Evolutionary conservation across 768 basidiomycete genomes (phyloP).

Genomic region (Rhizopogon vinicolor): DNA sequence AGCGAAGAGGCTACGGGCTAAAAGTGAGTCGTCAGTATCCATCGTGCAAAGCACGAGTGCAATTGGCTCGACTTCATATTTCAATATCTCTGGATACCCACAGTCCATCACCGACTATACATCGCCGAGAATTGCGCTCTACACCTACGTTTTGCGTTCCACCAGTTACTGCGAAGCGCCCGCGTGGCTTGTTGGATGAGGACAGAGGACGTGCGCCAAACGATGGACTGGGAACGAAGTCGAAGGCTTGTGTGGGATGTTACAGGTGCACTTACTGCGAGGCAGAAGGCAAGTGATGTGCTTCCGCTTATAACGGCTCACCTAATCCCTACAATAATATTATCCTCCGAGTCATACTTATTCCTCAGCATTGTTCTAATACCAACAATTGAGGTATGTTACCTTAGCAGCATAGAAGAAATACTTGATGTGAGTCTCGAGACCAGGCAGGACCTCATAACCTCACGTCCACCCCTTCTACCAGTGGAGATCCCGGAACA

Average conservation of each 20-base stretch:
- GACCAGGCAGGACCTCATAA: too few species aligned
- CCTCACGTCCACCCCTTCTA: too few species aligned
- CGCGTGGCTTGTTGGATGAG: not conserved
- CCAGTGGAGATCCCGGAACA: too few species aligned
- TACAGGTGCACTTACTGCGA: conserved; percentile 13
- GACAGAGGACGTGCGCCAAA: not conserved
- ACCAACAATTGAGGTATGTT: too few species aligned
- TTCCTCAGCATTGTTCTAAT: too few species aligned
- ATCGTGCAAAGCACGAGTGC: not conserved
- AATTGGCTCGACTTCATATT: too few species aligned
- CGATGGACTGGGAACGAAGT: conserved; percentile 25
- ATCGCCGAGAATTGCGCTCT: too few species aligned
- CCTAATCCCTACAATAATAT: too few species aligned
- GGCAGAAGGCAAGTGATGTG: conserved; percentile 15
- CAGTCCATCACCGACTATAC: too few species aligned
- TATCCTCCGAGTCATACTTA: too few species aligned
- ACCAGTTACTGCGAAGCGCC: not conserved
- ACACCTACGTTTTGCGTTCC: too few species aligned
- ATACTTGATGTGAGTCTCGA: too few species aligned
- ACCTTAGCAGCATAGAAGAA: not conserved
- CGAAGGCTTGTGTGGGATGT: conserved; percentile 17
- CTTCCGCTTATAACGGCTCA: conserved; percentile 11
- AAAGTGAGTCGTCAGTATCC: not conserved
- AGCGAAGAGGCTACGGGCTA: conserved; percentile 15
- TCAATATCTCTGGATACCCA: not conserved